These are phyloP conservation scores for Oryza meridionalis DNA, from an alignment of 176 grass and related monocot species.

Conservation along the genomic window DNA sequence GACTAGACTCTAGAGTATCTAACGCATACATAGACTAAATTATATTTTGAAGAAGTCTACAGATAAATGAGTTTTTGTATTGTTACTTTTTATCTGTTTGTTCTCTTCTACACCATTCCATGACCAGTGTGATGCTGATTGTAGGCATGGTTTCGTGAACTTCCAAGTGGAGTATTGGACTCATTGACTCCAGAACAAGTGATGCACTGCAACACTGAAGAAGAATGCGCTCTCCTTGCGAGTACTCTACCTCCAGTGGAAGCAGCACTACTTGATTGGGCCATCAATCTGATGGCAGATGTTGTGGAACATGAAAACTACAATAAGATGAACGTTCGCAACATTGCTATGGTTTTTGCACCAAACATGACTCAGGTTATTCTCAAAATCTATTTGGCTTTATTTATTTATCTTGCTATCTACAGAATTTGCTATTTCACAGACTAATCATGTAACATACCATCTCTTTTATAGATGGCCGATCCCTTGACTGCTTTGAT, in stretches of 20 bases:
- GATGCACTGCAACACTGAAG: slow-evolving; percentile 92
- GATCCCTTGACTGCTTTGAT: slow-evolving; percentile 93
- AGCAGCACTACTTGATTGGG: slow-evolving; percentile 87
- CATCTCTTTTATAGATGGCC: slow-evolving; percentile 70
- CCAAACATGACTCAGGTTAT: slow-evolving; percentile 97
- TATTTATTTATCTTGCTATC: background rate
- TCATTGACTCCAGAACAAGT: slow-evolving; percentile 79
- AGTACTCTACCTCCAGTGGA: slow-evolving; percentile 64
- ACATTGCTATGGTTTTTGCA: slow-evolving; percentile 94
- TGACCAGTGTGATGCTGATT: slow-evolving; percentile 27
- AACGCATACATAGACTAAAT: background rate
- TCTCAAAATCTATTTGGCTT: slow-evolving; percentile 19
- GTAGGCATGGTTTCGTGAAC: slow-evolving; percentile 93
- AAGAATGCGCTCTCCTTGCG: slow-evolving; percentile 69
- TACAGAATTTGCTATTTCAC: background rate
- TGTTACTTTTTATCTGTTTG: background rate
- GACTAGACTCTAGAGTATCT: background rate
- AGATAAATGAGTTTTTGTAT: background rate
- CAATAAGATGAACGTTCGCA: slow-evolving; percentile 97
- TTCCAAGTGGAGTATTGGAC: slow-evolving; percentile 79
- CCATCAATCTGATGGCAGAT: slow-evolving; percentile 91
- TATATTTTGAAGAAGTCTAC: background rate
- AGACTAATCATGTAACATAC: slow-evolving; percentile 10
- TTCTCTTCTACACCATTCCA: slow-evolving; percentile 10
- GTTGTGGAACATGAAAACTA: slow-evolving; percentile 71